Evolutionary conservation across 345 rosid genomes (phyloP).

Genomic region (Gynandropsis gynandra): DNA sequence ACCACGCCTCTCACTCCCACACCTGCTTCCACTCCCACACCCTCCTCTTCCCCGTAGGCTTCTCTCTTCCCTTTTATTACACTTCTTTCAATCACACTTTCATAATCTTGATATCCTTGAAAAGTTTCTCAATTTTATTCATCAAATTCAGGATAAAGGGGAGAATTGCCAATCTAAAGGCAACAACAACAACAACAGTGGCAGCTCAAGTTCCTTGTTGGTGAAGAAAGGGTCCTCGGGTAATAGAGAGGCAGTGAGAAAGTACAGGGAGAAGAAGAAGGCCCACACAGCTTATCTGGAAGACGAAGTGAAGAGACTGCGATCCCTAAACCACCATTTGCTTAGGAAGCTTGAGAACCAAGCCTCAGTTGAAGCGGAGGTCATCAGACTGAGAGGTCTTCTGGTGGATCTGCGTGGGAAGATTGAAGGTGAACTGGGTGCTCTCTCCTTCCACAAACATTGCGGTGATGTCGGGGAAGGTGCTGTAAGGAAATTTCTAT

Average conservation of each 20-base stretch:
- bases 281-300: conserved; percentile 63
- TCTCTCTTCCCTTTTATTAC: neutral
- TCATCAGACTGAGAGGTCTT: conserved; percentile 39
- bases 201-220: too few species aligned
- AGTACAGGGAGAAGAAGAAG: conserved; percentile 78
- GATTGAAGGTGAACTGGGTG: conserved; percentile 45
- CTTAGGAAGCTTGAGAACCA: conserved; percentile 45
- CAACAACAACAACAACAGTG: too few species aligned
- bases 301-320: conserved; percentile 60
- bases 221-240: conserved; percentile 44
- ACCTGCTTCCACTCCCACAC: conserved; percentile 66
- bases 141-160: conserved; percentile 22
- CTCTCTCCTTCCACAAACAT: conserved; percentile 35
- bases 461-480: conserved; percentile 32
- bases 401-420: conserved; percentile 43
- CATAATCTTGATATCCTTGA: too few species aligned
- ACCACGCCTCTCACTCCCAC: conserved; percentile 47
- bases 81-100: too few species aligned
- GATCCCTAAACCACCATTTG: conserved; percentile 38
- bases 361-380: conserved; percentile 47
- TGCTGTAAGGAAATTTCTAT: too few species aligned
- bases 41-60: conserved; percentile 27
- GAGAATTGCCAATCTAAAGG: conserved; percentile 32
- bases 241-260: conserved; percentile 70
- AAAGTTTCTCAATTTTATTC: too few species aligned